phyloP scores from a whole-genome alignment of 441 rosid species.

The Gossypium davidsonii region DNA sequence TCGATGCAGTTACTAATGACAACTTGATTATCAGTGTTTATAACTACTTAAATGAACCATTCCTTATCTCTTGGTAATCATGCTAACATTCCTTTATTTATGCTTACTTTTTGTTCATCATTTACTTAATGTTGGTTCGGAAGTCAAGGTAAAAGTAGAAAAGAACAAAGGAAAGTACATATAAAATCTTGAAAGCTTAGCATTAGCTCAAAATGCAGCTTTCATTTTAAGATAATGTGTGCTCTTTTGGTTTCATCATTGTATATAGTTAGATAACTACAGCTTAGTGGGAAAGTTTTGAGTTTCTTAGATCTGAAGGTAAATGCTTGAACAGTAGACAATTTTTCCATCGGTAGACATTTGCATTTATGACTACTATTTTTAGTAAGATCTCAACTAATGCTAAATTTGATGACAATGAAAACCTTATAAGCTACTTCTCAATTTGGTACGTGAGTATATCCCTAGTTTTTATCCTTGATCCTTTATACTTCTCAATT shows the following conservation, averaged over 20 bases:
- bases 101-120: neutral
- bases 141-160: too few species aligned
- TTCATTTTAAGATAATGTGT: neutral
- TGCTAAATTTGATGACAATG: neutral
- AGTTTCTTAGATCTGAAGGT: neutral
- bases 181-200: neutral
- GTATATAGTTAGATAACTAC: neutral
- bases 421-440: neutral
- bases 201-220: neutral
- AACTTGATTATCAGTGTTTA: conserved; percentile 48
- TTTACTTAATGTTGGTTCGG: neutral
- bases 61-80: conserved; percentile 44
- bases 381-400: conserved; percentile 2
- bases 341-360: neutral
- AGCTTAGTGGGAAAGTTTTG: neutral
- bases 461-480: conserved; percentile 5
- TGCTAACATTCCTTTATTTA: neutral
- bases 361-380: neutral
- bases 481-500: neutral
- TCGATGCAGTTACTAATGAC: conserved; percentile 56
- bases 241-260: neutral
- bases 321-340: neutral
- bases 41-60: conserved; percentile 42
- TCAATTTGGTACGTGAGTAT: neutral
- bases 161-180: too few species aligned